Conservation (phyloP, 768 basidiomycete species). For the Leccinum obscurum region DNA sequence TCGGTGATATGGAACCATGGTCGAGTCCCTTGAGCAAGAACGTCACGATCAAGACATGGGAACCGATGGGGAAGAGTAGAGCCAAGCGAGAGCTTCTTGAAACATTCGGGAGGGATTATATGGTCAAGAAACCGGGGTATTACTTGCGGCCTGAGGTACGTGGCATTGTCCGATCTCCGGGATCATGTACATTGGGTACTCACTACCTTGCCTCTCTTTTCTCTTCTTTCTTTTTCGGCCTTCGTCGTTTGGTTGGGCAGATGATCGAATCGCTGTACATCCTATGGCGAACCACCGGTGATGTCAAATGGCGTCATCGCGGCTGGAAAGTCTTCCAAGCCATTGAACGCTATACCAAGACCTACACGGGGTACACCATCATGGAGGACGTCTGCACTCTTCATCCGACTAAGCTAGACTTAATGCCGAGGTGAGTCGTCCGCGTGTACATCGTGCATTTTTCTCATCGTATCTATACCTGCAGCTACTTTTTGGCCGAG, state of each 20-base stretch:
- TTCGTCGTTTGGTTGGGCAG: conserved; percentile 20
- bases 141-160: conserved; percentile 70
- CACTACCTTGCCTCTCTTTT: not conserved
- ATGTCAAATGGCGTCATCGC: conserved; percentile 65
- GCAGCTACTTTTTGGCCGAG: not conserved
- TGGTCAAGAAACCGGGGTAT: conserved; percentile 44
- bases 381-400: conserved; percentile 45
- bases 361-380: conserved; percentile 59
- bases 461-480: not conserved
- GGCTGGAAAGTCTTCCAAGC: conserved; percentile 73
- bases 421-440: conserved; percentile 69
- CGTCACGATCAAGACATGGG: not conserved
- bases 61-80: not conserved
- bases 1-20: conserved; percentile 37
- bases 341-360: conserved; percentile 58
- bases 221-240: too few relatives aligned
- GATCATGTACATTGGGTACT: too few relatives aligned
- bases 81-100: not conserved
- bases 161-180: not conserved
- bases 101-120: conserved; percentile 53
- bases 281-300: conserved; percentile 70
- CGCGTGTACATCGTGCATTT: not conserved
- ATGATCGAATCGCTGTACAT: conserved; percentile 73
- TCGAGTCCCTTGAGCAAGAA: conserved; percentile 5
- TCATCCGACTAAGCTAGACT: conserved; percentile 42